These are phyloP conservation scores for Macrolepiota albuminosa DNA, from an alignment of 768 basidiomycete species.

Conservation along the genomic window DNA sequence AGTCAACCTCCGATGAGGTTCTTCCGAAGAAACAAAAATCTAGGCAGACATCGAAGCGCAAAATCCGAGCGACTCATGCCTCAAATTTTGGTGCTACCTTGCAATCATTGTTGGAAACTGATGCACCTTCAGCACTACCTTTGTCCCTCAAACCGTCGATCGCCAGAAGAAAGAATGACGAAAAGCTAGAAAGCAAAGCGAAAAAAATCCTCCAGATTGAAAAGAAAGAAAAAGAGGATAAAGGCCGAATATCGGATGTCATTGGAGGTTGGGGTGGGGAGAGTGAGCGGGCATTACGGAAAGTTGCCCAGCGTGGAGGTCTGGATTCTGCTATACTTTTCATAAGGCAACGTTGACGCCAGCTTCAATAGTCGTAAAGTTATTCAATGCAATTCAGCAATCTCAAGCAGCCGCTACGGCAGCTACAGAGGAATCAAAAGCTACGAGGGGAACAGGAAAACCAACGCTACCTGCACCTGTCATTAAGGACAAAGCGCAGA, in stretches of 20 bases:
- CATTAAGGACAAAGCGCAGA: conserved; percentile 38
- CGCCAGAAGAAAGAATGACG: conserved; percentile 62
- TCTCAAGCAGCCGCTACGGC: conserved; percentile 56
- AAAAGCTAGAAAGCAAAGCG: conserved; percentile 69
- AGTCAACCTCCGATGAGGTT: conserved; percentile 59
- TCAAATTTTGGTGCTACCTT: conserved; percentile 73
- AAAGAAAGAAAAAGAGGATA: conserved; percentile 71
- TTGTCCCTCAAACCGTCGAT: conserved; percentile 78
- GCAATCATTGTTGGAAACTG: conserved; percentile 65
- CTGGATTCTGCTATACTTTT: conserved; percentile 16
- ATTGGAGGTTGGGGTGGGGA: conserved; percentile 90
- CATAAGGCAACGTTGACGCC: background rate
- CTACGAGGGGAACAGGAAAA: conserved; percentile 65
- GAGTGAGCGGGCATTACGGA: conserved; percentile 70
- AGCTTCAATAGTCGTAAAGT: conserved; percentile 58
- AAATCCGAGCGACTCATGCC: conserved; percentile 73
- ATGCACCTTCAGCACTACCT: conserved; percentile 64
- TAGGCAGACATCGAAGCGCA: conserved; percentile 76
- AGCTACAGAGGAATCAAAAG: conserved; percentile 54
- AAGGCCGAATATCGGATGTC: conserved; percentile 58
- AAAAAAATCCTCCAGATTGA: conserved; percentile 68
- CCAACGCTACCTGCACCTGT: conserved; percentile 65
- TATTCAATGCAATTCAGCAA: conserved; percentile 85
- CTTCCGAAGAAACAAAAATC: conserved; percentile 57
- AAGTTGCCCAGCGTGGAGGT: conserved; percentile 86